Evolutionary conservation across 805 yeast genomes (phyloP), one percentile per base, ranked within the genome.

Genomic region (Ogataea paraovalis): DNA sequence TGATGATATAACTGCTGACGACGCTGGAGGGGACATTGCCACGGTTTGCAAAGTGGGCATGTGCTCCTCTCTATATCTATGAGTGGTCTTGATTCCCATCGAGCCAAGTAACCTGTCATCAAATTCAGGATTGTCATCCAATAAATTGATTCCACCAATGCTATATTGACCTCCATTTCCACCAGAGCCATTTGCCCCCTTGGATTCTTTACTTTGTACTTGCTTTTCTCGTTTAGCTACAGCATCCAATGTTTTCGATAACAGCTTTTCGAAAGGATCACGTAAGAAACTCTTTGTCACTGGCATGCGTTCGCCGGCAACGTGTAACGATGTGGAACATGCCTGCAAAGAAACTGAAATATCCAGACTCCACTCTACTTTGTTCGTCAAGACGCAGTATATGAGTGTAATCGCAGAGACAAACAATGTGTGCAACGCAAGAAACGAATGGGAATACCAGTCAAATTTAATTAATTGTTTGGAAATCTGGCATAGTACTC

Each of bases 271-370:
- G 44, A 49, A 59, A 6, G 55, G 53, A 47, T 59, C 63, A 25
- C 61, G 39, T 4, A 58, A 18, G 16, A 42, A 45, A 8, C 48
- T 41, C 32, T 50, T 56, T 3, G 61, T 59, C 21, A 46, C 46
- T 8, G 63, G 63, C 49, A 59, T 48, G 9, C 61, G 46, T 39
- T 59, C 63, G 16, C 59, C 61, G 40, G 52, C 55, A 18, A 56
- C 59, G 45, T 48, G 55, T 14, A 59, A 39, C 8, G 61, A 49
- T 2, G 58, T 58, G 0, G 63, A 59, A 30, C 63, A 59, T 2
- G 61, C 48, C 23, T 57, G 60, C 21, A 59, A 39, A 42, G 53
- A 52, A 3, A 50, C 51, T n/a, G 61, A 49, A 7, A 55, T 49
- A 30, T 59, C 61, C 23, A 53, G 43, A 1, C 55, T 42, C 60